Percentiles rank a stretch among this genome's conserved stretches.
Conservation (phyloP, 805 yeast species). For the Lachancea nothofagi region DNA sequence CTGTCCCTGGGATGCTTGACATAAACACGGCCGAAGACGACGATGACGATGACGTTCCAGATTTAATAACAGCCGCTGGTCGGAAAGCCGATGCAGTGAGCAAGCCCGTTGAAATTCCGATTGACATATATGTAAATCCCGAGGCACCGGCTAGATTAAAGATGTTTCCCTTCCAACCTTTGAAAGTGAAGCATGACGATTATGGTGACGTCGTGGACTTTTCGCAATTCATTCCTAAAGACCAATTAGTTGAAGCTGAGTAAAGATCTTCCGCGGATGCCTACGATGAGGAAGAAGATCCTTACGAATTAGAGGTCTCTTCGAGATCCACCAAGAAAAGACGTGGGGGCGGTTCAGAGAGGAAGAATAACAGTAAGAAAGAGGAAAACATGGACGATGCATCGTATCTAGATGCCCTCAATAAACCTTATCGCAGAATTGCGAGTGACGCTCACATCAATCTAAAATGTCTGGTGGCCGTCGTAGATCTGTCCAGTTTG, state of each 20-base stretch:
- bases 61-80: slow-evolving; percentile 12
- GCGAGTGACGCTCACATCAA: slow-evolving; percentile 34
- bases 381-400: slow-evolving; percentile 47
- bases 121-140: slow-evolving; percentile 24
- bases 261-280: slow-evolving; percentile 22
- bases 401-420: slow-evolving; percentile 44
- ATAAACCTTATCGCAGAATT: slow-evolving; percentile 44
- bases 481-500: slow-evolving; percentile 74
- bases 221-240: slow-evolving; percentile 51
- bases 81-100: slow-evolving; percentile 8
- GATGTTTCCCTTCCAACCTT: slow-evolving; percentile 72
- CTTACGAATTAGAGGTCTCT: slow-evolving; percentile 22
- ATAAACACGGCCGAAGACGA: slow-evolving; percentile 23
- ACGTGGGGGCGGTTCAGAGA: slow-evolving; percentile 27
- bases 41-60: slow-evolving; percentile 31
- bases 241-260: slow-evolving; percentile 40
- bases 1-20: slow-evolving; percentile 12
- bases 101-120: slow-evolving; percentile 21
- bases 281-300: slow-evolving; percentile 25
- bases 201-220: slow-evolving; percentile 76
- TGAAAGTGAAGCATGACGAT: slow-evolving; percentile 66
- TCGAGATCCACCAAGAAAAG: slow-evolving; percentile 21
- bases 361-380: slow-evolving; percentile 22
- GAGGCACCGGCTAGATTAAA: slow-evolving; percentile 35
- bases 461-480: slow-evolving; percentile 66